Evolutionary conservation across 805 yeast genomes (phyloP).

Genomic region (Yamadazyma takamatsuzukensis): DNA sequence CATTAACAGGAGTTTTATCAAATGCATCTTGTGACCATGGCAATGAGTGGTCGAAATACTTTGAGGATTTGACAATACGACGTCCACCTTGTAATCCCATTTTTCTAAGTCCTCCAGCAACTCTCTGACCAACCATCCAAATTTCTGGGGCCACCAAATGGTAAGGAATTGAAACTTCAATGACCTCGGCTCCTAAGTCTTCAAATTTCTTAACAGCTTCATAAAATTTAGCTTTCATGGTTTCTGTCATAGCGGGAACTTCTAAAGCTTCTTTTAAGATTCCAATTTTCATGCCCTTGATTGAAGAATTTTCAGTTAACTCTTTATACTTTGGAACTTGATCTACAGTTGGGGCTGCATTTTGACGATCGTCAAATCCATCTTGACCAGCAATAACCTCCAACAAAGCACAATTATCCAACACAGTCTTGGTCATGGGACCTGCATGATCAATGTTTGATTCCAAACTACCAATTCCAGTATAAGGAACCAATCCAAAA

Average conservation of each 20-base stretch:
- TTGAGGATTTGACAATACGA: conserved; percentile 9
- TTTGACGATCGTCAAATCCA: conserved; percentile 15
- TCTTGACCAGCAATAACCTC: conserved; percentile 14
- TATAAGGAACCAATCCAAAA: conserved; percentile 14
- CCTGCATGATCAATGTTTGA: conserved; percentile 14
- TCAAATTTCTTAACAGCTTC: conserved; percentile 10
- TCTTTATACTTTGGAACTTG: conserved; percentile 11
- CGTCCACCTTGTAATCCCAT: conserved; percentile 12
- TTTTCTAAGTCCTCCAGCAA: conserved; percentile 11
- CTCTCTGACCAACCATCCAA: conserved; percentile 13
- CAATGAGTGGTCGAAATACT: conserved; percentile 8
- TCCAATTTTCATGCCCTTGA: conserved; percentile 15
- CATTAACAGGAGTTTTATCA: conserved; percentile 12
- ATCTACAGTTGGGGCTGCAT: conserved; percentile 8
- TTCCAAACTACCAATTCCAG: conserved; percentile 14
- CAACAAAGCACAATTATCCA: conserved; percentile 11
- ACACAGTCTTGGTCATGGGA: conserved; percentile 14
- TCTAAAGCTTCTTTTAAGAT: conserved; percentile 13
- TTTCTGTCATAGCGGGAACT: conserved; percentile 12
- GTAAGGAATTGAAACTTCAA: conserved; percentile 14
- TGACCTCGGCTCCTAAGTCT: conserved; percentile 14
- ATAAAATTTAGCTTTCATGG: conserved; percentile 10
- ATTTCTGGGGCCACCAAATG: conserved; percentile 14
- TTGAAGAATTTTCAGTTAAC: conserved; percentile 5
- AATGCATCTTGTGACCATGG: conserved; percentile 13